phyloP scores from a whole-genome alignment of 108 stramenopile species.

The Chaetoceros tenuissimus region DNA sequence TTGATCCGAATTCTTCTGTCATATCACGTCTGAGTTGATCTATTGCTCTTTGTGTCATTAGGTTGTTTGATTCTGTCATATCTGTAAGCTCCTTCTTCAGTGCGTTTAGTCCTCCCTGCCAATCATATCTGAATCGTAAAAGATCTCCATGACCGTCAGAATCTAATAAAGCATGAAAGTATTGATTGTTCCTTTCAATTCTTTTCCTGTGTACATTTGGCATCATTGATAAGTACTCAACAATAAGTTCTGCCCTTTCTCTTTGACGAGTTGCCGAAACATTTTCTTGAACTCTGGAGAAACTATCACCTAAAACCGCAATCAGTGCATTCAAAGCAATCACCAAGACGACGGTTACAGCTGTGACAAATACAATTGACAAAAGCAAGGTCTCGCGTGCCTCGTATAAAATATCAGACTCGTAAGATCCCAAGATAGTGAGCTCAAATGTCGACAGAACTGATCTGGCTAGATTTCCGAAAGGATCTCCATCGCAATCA shows the following conservation, averaged over 20 bases:
- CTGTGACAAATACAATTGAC: slow-evolving; percentile 15
- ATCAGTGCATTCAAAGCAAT: slow-evolving; percentile 31
- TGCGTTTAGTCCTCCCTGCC: slow-evolving; percentile 32
- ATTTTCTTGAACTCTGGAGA: slow-evolving; percentile 25
- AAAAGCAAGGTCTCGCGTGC: slow-evolving; percentile 5
- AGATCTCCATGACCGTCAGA: slow-evolving; percentile 26
- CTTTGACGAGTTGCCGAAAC: slow-evolving; percentile 21
- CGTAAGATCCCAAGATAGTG: slow-evolving; percentile 24
- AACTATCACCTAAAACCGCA: slow-evolving; percentile 28
- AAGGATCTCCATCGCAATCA: slow-evolving; percentile 13
- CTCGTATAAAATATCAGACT: slow-evolving; percentile 12
- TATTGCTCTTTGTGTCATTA: slow-evolving; percentile 7
- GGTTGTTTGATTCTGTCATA: slow-evolving; percentile 1
- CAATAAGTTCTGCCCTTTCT: slow-evolving; percentile 28
- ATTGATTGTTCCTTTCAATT: slow-evolving; percentile 27
- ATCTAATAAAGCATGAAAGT: slow-evolving; percentile 19
- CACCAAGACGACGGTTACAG: slow-evolving; percentile 21
- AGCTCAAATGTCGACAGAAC: slow-evolving; percentile 26
- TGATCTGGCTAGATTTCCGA: slow-evolving; percentile 14
- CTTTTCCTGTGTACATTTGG: slow-evolving; percentile 18
- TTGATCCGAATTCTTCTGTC: slow-evolving; percentile 6
- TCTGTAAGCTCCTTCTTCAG: slow-evolving; percentile 19
- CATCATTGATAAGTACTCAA: slow-evolving; percentile 30
- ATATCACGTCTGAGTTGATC: slow-evolving; percentile 13
- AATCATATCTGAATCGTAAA: slow-evolving; percentile 17